Evolutionary conservation across 176 grass and related monocot genomes (phyloP), one percentile per base, ranked within the genome.

Genomic region (Oryza glumipatula): DNA sequence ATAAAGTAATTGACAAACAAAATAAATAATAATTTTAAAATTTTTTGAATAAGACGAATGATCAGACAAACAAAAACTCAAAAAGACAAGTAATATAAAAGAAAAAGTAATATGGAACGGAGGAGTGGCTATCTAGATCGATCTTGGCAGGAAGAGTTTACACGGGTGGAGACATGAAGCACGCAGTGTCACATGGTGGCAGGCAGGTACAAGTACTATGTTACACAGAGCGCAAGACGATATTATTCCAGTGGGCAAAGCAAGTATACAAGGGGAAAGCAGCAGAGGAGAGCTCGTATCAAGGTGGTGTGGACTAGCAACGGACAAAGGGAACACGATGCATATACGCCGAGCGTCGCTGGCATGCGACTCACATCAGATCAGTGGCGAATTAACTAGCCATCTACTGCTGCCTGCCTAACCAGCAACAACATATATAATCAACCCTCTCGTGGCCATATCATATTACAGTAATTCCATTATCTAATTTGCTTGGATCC

Each of bases 251-350:
- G 64, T 36, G 14, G 2, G 3, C 7, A 21, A 7, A 36, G 39
- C 38, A 86, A 79, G 68, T 64, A 49, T 79, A 83, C 89, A 90
- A 84, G 64, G 9, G 48, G 80, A 90, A 87, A 36, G 74, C 0
- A 14, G 68, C 45, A 35, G 79, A 48, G 5, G 73, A 64, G 72
- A 73, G 80, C 28, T 68, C 60, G 52, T 63, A 19, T 74, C 15
- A 79, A 74, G 23, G 68, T 67, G 44, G 68, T 19, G 52, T 17
- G 23, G 16, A 52, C n/a, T 2, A 63, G 72, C 76, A 77, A 58
- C 12, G 21, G 87, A 89, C 88, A 89, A 71, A 16, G 64, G 77
- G 11, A 70, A 38, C 75, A 63, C 83, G 65, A 72, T 12, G 73
- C 33, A 68, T 17, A 6, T 39, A 65, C 70, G 46, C 22, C 22